Percentiles rank a stretch among this genome's conserved stretches.
phyloP scores from a whole-genome alignment of 2,329 filamentous ascomycete species.

The Phaeosphaeria sp. region DNA sequence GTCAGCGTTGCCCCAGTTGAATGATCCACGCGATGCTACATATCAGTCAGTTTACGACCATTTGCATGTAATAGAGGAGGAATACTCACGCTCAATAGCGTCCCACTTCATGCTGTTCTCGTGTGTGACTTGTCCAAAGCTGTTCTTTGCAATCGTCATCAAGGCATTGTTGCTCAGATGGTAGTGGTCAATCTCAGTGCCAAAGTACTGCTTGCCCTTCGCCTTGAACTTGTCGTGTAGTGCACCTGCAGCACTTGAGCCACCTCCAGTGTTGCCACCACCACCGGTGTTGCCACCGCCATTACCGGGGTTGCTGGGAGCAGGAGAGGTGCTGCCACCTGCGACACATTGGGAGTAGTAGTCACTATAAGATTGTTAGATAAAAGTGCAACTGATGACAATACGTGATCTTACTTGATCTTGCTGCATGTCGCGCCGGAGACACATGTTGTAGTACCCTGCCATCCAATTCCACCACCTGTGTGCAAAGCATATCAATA shows the following conservation, averaged over 20 bases:
- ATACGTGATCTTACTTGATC: background rate
- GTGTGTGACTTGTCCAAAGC: background rate
- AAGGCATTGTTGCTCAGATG: background rate
- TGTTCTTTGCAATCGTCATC: conserved; percentile 1
- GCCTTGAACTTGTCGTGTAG: conserved; percentile 2
- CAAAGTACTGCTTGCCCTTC: conserved; percentile 3
- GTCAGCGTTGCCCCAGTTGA: conserved; percentile 4
- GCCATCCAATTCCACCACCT: background rate
- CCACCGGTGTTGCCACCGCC: background rate
- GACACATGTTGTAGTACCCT: background rate
- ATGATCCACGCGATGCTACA: background rate
- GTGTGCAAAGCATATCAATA: background rate
- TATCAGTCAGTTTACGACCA: background rate
- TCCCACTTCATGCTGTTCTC: conserved; percentile 4
- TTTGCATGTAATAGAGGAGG: background rate
- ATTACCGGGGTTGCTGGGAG: background rate
- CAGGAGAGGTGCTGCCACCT: background rate
- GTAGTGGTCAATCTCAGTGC: conserved; percentile 4
- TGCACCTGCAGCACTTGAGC: background rate
- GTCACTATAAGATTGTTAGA: background rate
- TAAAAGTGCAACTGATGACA: background rate
- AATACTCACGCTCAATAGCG: conserved; percentile 1
- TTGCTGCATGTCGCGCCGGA: background rate
- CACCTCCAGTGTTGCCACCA: background rate
- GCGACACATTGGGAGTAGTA: background rate